Conservation (phyloP, 768 basidiomycete species). For the Russula virescens region DNA sequence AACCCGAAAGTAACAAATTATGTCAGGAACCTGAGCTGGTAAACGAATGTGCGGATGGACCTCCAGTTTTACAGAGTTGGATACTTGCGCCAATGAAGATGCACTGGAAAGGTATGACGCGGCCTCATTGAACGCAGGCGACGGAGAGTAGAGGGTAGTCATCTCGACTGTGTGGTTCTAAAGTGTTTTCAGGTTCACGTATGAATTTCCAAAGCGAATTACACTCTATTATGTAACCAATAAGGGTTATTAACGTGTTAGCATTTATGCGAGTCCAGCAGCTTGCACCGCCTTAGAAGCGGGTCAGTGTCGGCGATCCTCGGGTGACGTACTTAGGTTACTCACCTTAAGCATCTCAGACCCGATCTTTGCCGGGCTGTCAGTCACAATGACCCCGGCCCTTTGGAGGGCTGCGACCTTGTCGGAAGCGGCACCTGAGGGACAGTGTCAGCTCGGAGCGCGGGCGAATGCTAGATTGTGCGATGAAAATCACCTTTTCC, state of each 20-base stretch:
- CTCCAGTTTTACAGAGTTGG: constrained; percentile 68
- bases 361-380: constrained; percentile 95
- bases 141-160: constrained; percentile 30
- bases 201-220: constrained; percentile 20
- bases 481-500: constrained; percentile 66
- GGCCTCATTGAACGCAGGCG: constrained; percentile 49
- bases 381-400: constrained; percentile 90
- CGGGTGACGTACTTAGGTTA: background rate
- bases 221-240: constrained; percentile 37
- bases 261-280: constrained; percentile 56
- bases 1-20: constrained; percentile 4
- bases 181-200: constrained; percentile 10
- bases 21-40: constrained; percentile 19
- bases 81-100: constrained; percentile 47
- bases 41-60: constrained; percentile 36
- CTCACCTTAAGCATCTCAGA: constrained; percentile 79
- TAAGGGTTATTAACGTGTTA: constrained; percentile 16
- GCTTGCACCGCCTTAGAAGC: constrained; percentile 65
- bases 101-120: constrained; percentile 58
- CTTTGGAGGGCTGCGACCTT: constrained; percentile 88
- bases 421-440: constrained; percentile 77
- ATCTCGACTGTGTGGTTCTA: constrained; percentile 16
- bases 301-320: constrained; percentile 7
- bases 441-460: background rate
- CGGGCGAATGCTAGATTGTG: background rate